Conservation (phyloP, 2,329 filamentous ascomycete species). For the Trichoderma brevicompactum region DNA sequence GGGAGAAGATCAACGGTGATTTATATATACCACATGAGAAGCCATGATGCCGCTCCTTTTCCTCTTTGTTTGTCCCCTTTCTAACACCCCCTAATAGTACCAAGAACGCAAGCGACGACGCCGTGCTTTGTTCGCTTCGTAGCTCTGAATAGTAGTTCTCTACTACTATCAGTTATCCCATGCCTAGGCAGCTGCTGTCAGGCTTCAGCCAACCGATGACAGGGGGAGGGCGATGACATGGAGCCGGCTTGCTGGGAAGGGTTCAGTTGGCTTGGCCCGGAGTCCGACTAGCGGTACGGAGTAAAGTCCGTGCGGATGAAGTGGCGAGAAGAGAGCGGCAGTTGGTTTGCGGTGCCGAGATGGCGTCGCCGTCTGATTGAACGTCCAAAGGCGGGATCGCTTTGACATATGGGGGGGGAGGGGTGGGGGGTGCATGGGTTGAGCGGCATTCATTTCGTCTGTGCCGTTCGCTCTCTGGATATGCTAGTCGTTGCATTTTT, state of each 20-base stretch:
- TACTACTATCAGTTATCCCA: too few species aligned
- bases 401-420: too few species aligned
- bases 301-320: too few species aligned
- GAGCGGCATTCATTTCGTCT: neutral
- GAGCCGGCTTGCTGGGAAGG: too few species aligned
- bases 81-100: neutral
- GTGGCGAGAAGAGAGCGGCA: too few species aligned
- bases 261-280: too few species aligned
- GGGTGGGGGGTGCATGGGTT: too few species aligned
- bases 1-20: neutral
- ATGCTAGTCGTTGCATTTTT: neutral
- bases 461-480: neutral
- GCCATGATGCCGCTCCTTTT: conserved; percentile 9
- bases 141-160: neutral
- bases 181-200: neutral
- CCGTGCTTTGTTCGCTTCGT: neutral
- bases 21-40: conserved; percentile 9
- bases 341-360: neutral
- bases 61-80: neutral
- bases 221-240: neutral
- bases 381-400: neutral
- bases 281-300: too few species aligned
- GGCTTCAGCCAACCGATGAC: neutral
- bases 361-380: neutral
- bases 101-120: too few species aligned